These are phyloP conservation scores for Stylosanthes scabra DNA, from an alignment of 331 rosid species.

Conservation along the genomic window DNA sequence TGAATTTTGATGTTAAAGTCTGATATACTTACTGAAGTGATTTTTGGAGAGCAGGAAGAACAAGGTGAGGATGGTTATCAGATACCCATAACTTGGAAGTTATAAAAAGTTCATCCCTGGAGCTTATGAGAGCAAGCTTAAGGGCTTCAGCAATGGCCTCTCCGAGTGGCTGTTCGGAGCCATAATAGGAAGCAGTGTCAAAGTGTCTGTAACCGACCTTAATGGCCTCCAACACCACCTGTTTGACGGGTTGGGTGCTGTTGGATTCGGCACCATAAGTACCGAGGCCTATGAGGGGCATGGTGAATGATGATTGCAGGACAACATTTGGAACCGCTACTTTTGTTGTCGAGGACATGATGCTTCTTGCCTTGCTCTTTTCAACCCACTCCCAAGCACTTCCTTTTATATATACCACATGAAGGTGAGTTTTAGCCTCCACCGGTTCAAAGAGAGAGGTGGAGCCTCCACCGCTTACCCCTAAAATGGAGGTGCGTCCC, in stretches of 20 bases:
- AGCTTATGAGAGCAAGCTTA: background rate
- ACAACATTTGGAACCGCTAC: background rate
- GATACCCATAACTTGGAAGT: constrained; percentile 29
- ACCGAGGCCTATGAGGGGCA: constrained; percentile 26
- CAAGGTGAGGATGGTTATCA: constrained; percentile 12
- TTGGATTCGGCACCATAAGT: background rate
- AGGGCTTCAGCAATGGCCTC: constrained; percentile 36
- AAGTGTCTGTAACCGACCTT: constrained; percentile 33
- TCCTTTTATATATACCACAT: no score
- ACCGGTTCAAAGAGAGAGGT: no score
- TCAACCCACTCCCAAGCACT: no score
- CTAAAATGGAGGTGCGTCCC: no score
- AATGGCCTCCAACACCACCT: constrained; percentile 13
- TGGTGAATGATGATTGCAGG: background rate
- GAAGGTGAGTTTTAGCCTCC: no score
- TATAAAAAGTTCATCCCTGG: constrained; percentile 28
- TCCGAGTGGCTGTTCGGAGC: constrained; percentile 9
- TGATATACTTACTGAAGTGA: constrained; percentile 17
- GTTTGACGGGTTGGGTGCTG: background rate
- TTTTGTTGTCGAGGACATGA: background rate
- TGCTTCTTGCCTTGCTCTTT: no score
- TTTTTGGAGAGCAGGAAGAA: constrained; percentile 1
- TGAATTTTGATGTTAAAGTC: no score
- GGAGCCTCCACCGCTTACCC: no score
- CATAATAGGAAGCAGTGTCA: constrained; percentile 24